Base-by-base conservation (phyloP, 1,284 basidiomycete species). In the Trichosporon coremiiforme region DNA sequence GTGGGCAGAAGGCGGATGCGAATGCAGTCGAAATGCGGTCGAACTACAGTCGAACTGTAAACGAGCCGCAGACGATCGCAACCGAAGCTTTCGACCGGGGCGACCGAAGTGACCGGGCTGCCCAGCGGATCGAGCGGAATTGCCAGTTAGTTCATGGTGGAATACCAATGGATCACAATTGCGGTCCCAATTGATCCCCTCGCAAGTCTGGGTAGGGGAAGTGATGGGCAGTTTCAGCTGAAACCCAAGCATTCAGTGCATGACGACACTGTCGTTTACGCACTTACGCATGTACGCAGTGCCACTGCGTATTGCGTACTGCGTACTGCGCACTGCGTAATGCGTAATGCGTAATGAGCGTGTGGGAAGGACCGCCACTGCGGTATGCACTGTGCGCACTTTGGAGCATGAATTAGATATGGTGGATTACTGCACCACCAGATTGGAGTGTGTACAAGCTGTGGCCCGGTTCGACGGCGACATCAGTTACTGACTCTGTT, bases 211-310 rank as follows among this genome's bases (percentile, higher is more conserved):
- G 57, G 57, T 33, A 60, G 57, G 57, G 57, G 57, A 60, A 60
- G 57, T 60, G 57, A 60, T 60, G 29, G 57, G 29, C 57, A 60
- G 57, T 60, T 60, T 60, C 57, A 60, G 13, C 57, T 60, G n/a
- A n/a, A 60, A 60, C 57, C n/a, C 31, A 33, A 20, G 13, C 31
- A 33, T 22, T 60, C 38, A 73, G 4, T 53, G 47, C 47, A 53
- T 53, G 47, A 53, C 47, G 47, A 53, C 47, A 53, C 47, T 5
- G 6, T 45, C 4, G 10, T 45, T 5, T 7, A 45, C 7, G 17
- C 38, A 41, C 4, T 4, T 12, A 12, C 15, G 15, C 45, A 53
- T 53, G 47, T 22, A 53, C 47, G 47, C 20, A 53, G 47, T 10
- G 47, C 47, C 20, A 15, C 47, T 22, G 47, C 47, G 20, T n/a